These are phyloP conservation scores for Helotiales sp. DNA, from an alignment of 2,329 filamentous ascomycete genomes.

Conservation along the genomic window DNA sequence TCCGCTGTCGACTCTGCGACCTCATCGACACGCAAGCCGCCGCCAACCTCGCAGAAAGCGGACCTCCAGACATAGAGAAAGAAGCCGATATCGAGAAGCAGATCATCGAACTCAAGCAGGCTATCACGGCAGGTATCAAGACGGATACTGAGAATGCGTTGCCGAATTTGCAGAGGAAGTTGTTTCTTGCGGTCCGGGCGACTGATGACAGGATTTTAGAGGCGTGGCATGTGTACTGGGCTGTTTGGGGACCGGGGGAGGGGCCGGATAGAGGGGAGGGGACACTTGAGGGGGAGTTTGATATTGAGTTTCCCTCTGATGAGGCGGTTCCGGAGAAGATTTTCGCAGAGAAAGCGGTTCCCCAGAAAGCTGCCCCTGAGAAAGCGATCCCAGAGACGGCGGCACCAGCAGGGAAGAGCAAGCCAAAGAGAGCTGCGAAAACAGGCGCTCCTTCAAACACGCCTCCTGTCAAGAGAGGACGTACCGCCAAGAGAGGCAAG, in stretches of 20 bases:
- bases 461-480: background rate
- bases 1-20: constrained; percentile 38
- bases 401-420: background rate
- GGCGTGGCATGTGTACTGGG: constrained; percentile 37
- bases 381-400: background rate
- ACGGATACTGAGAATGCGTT: constrained; percentile 25
- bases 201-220: constrained; percentile 26
- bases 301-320: background rate
- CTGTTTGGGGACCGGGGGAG: constrained; percentile 34
- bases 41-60: constrained; percentile 26
- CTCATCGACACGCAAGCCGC: constrained; percentile 25
- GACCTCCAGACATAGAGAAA: constrained; percentile 20
- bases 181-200: constrained; percentile 13
- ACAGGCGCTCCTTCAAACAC: no score
- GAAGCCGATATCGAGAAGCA: constrained; percentile 28
- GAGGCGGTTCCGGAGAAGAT: background rate
- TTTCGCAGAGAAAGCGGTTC: background rate
- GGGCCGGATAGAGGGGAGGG: constrained; percentile 7
- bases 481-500: background rate
- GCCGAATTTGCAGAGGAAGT: constrained; percentile 20
- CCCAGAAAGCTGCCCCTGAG: background rate
- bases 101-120: constrained; percentile 24
- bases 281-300: background rate
- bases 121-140: constrained; percentile 26
- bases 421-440: background rate